Percentiles rank a stretch among this genome's conserved stretches.
phyloP scores from a whole-genome alignment of 805 yeast genomes.

The Nakazawaea ernobii region DNA sequence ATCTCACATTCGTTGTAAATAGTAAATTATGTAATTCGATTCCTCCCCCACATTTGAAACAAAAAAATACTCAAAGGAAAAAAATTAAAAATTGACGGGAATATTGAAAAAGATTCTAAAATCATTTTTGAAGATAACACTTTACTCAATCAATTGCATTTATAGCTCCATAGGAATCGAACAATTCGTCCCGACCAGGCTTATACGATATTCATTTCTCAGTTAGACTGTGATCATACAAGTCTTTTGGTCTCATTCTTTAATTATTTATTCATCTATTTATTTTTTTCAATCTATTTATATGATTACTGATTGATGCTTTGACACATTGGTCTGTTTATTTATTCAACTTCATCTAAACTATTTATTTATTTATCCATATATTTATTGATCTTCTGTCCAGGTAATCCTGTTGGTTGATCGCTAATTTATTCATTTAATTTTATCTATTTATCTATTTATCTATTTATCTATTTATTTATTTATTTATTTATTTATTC shows the following conservation, averaged over 20 bases:
- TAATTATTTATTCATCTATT: background rate
- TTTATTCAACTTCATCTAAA: background rate
- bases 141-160: no score
- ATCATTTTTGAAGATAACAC: no score
- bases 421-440: background rate
- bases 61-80: no score
- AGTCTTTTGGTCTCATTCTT: background rate
- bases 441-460: background rate
- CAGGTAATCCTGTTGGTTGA: background rate
- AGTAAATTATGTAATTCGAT: no score
- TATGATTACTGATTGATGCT: no score
- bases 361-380: background rate
- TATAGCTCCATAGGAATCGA: no score
- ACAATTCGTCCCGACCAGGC: no score
- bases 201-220: background rate
- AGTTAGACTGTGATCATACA: no score
- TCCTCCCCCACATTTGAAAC: no score
- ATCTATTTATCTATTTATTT: constrained; percentile 1
- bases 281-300: background rate
- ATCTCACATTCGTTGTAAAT: background rate
- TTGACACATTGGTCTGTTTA: no score
- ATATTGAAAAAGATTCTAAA: no score
- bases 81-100: no score
- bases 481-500: background rate
- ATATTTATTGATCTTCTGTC: background rate